phyloP scores from a whole-genome alignment of 495 filamentous ascomycete species.

The Trichoderma gamsii region DNA sequence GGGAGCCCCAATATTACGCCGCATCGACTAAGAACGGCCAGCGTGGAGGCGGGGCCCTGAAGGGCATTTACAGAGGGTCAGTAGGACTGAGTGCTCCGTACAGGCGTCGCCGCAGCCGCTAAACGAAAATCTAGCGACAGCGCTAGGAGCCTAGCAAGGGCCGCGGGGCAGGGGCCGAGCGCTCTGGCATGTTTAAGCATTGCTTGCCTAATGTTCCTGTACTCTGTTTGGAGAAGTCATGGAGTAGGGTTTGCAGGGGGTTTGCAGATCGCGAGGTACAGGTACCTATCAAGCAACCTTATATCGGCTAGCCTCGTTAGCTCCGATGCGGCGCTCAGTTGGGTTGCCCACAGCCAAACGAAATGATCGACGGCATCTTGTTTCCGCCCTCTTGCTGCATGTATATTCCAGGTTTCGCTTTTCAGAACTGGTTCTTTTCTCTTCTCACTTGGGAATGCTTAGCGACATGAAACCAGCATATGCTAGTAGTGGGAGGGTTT shows the following conservation, averaged over 20 bases:
- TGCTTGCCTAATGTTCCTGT: background rate
- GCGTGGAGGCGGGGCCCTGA: constrained; percentile 1
- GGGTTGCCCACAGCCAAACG: no score
- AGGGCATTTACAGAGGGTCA: background rate
- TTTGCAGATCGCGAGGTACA: no score
- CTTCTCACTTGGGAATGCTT: no score
- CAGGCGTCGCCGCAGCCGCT: background rate
- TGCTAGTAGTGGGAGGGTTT: no score
- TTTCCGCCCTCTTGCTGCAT: no score
- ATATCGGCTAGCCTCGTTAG: no score
- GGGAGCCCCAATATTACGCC: background rate
- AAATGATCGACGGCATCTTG: no score
- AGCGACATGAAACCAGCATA: no score
- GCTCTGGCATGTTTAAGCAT: background rate
- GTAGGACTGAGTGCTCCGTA: background rate
- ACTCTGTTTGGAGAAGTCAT: background rate
- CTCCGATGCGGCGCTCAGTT: no score
- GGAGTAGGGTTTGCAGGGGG: background rate
- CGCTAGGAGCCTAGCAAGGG: background rate
- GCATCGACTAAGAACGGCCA: constrained; percentile 3
- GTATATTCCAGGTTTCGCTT: no score
- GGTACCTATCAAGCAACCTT: no score
- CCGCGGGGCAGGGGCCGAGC: background rate
- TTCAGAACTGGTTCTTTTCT: no score
- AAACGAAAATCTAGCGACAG: background rate